A percentile compares a stretch with the other conserved stretches of the same genome.
phyloP scores from a whole-genome alignment of 129 eudicot species.

The Helianthus annuus region DNA sequence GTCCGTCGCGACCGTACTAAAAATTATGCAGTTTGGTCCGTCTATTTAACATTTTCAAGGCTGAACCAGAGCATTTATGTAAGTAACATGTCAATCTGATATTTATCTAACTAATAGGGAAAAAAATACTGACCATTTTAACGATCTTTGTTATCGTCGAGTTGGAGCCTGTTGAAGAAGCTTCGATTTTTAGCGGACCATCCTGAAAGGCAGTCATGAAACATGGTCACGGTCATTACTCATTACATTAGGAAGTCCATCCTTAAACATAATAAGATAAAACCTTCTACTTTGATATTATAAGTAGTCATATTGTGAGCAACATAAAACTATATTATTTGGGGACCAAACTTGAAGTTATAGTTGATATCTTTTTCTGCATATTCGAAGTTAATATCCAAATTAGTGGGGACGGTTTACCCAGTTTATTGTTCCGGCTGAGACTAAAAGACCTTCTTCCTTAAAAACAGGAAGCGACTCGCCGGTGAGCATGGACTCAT shows the following conservation, averaged over 20 bases:
- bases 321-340: no score
- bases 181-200: slow-evolving; percentile 90
- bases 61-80: slow-evolving; percentile 6
- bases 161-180: slow-evolving; percentile 89
- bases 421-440: slow-evolving; percentile 96
- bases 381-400: not conserved
- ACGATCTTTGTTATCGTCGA: slow-evolving; percentile 88
- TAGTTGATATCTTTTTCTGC: no score
- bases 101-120: not conserved
- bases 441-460: slow-evolving; percentile 71
- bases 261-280: slow-evolving; percentile 1
- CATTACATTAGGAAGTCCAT: slow-evolving; percentile 7
- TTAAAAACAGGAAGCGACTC: slow-evolving; percentile 94
- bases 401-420: slow-evolving; percentile 38
- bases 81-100: not conserved
- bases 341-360: no score
- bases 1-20: not conserved
- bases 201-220: slow-evolving; percentile 54
- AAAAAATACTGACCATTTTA: slow-evolving; percentile 57
- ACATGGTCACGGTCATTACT: not conserved
- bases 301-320: no score
- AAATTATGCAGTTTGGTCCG: not conserved
- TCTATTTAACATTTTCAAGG: slow-evolving; percentile 3
- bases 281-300: not conserved
- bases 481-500: slow-evolving; percentile 96